Conservation (phyloP, 208 protist genomes). For the Leishmania aethiopica region DNA sequence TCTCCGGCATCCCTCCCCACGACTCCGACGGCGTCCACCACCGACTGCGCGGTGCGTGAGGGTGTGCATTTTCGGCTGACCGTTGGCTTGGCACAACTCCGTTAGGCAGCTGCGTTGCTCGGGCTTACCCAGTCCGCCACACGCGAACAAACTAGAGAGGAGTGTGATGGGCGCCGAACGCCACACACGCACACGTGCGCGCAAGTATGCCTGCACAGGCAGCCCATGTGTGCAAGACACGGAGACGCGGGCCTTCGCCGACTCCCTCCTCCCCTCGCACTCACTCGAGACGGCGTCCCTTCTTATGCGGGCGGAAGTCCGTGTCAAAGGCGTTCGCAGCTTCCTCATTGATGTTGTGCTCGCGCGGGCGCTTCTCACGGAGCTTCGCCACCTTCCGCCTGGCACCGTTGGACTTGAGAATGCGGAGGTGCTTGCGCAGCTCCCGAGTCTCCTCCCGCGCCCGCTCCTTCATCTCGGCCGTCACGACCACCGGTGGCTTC, state of each 20-base stretch:
- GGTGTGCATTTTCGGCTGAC: neutral
- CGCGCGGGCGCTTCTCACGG: constrained; percentile 70
- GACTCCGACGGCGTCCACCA: too few relatives aligned
- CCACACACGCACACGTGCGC: neutral
- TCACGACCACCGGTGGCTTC: constrained; percentile 74
- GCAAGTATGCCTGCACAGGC: neutral
- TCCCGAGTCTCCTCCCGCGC: constrained; percentile 77
- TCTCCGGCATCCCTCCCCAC: neutral
- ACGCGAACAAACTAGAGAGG: neutral
- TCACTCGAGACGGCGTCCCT: constrained; percentile 71
- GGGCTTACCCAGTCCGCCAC: neutral
- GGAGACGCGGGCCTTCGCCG: neutral
- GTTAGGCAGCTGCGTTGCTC: neutral
- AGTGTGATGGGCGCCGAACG: neutral
- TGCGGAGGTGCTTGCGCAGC: constrained; percentile 82
- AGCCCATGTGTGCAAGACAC: neutral
- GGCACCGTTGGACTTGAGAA: constrained; percentile 89
- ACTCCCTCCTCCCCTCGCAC: neutral
- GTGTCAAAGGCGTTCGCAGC: constrained; percentile 57
- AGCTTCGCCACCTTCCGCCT: constrained; percentile 81
- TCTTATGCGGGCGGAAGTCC: constrained; percentile 69
- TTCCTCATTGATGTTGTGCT: constrained; percentile 67
- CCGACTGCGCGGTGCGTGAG: neutral
- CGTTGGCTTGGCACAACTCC: neutral
- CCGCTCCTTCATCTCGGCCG: constrained; percentile 78